Evolutionary conservation across 2,329 filamentous ascomycete genomes (phyloP), one percentile per base, ranked within the genome.

Genomic region (Aphanocladium album): DNA sequence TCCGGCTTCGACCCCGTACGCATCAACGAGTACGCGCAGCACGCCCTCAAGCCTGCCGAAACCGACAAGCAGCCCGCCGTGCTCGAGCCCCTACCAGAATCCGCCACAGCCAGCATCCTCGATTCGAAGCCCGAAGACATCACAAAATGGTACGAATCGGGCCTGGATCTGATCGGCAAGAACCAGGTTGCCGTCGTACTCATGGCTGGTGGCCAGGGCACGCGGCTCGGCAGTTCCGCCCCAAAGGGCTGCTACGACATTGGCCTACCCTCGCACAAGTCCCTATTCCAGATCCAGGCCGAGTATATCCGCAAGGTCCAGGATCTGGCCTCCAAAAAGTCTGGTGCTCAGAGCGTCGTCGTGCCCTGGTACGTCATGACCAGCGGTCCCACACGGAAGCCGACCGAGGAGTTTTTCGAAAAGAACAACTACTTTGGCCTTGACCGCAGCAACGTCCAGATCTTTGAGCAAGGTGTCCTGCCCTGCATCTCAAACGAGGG

Each of bases 311-410:
- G 83, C 70, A 96, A 92, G 79, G 78, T 96, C 9, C 90, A 98
- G 78, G 78, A 87, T 69, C 80, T 98, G 65, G 93, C 93, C 47
- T 82, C 86, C 68, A 86, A 89, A 74, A 86, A 88, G 72, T 80
- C 84, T 58, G 83, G 83, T 61, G 66, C 66, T 17, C 65, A 77
- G 63, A 79, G 79, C 53, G 85, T 86, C 47, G 80, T 89, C 35
- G 87, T 98, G 46, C 95, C 95, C 14, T 99, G 95, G 95, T 99
- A 99, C 78, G 91, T 99, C 76, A 99, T 99, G 95, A 99, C 95
- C 69, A 96, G 91, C 70, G 95, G 95, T 5, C 95, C 95, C 50
- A 99, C 95, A 8, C 86, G 93, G 67, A 86, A 86, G 63, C 91
- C 93, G 45, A 99, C 95, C n/a, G 90, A 96, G 80, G 81, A 89